Conservation (phyloP, 2,329 filamentous ascomycete species). For the Aspergillus caelatus region DNA sequence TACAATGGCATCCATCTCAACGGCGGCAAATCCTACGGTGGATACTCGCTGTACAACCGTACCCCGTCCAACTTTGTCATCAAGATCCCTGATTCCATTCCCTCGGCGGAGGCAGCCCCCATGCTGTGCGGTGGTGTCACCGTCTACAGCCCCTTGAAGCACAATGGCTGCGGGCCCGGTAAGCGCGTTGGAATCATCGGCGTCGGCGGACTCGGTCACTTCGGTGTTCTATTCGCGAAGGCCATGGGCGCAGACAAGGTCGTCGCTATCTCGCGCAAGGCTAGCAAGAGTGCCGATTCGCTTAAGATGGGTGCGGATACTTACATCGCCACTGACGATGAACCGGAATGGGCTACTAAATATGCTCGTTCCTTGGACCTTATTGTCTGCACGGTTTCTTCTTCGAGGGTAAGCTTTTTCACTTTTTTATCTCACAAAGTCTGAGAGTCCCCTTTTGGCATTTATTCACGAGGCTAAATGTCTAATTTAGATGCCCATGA, state of each 20-base stretch:
- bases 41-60: conserved; percentile 61
- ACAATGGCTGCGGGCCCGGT: conserved; percentile 70
- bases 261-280: conserved; percentile 58
- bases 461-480: background rate
- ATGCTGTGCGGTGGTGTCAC: conserved; percentile 82
- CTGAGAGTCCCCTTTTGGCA: background rate
- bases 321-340: conserved; percentile 61
- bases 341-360: conserved; percentile 55
- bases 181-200: conserved; percentile 74
- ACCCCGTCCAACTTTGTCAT: conserved; percentile 61
- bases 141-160: conserved; percentile 68
- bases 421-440: background rate
- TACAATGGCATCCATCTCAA: conserved; percentile 44
- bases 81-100: conserved; percentile 58
- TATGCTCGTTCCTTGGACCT: conserved; percentile 56
- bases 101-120: conserved; percentile 61
- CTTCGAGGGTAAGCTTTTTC: conserved; percentile 45
- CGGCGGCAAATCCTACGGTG: conserved; percentile 68
- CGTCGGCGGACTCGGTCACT: conserved; percentile 74
- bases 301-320: conserved; percentile 58
- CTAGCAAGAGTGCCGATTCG: conserved; percentile 56
- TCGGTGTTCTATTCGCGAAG: conserved; percentile 70
- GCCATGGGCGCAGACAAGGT: conserved; percentile 70
- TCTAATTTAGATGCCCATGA: conserved; percentile 58
- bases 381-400: conserved; percentile 60